These are phyloP conservation scores for Sclerotiophoma versabilis DNA, from an alignment of 2,329 filamentous ascomycete species.

Conservation along the genomic window DNA sequence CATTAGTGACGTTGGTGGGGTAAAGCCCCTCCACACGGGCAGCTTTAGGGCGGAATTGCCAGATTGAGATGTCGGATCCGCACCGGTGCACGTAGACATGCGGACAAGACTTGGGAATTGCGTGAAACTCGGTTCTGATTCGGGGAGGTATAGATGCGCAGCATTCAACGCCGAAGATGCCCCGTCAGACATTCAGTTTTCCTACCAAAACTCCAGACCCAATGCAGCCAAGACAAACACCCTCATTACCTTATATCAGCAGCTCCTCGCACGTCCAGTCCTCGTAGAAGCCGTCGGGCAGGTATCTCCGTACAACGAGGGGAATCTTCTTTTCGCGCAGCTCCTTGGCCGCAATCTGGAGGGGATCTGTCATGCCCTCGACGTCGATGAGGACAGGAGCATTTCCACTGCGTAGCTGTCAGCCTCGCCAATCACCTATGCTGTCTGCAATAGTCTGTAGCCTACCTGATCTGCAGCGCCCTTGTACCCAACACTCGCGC, in stretches of 20 bases:
- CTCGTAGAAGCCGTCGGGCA: slow-evolving; percentile 98
- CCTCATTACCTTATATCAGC: slow-evolving; percentile 52
- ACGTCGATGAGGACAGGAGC: slow-evolving; percentile 95
- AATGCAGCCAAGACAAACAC: slow-evolving; percentile 39
- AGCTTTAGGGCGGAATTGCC: slow-evolving; percentile 14
- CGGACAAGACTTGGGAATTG: slow-evolving; percentile 36
- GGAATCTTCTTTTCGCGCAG: slow-evolving; percentile 98
- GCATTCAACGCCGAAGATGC: slow-evolving; percentile 42
- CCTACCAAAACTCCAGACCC: slow-evolving; percentile 44
- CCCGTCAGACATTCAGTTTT: slow-evolving; percentile 33
- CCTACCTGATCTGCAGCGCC: slow-evolving; percentile 92
- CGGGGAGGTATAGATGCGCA: slow-evolving; percentile 38
- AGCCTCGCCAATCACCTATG: slow-evolving; percentile 11
- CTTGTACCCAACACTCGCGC: slow-evolving; percentile 92
- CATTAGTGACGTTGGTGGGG: slow-evolving; percentile 41
- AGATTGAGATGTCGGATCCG: slow-evolving; percentile 36
- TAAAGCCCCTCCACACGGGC: slow-evolving; percentile 9
- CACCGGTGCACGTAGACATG: slow-evolving; percentile 31
- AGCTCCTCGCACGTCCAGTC: slow-evolving; percentile 99
- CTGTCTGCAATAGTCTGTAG: background rate
- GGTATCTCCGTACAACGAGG: slow-evolving; percentile 89
- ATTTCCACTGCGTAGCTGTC: slow-evolving; percentile 75
- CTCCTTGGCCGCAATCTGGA: slow-evolving; percentile 98
- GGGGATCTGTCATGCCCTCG: slow-evolving; percentile 95
- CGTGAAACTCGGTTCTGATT: slow-evolving; percentile 44